These are phyloP conservation scores for Chlorokybus atmophyticus DNA, from an alignment of 139 green algal species.

Conservation along the genomic window DNA sequence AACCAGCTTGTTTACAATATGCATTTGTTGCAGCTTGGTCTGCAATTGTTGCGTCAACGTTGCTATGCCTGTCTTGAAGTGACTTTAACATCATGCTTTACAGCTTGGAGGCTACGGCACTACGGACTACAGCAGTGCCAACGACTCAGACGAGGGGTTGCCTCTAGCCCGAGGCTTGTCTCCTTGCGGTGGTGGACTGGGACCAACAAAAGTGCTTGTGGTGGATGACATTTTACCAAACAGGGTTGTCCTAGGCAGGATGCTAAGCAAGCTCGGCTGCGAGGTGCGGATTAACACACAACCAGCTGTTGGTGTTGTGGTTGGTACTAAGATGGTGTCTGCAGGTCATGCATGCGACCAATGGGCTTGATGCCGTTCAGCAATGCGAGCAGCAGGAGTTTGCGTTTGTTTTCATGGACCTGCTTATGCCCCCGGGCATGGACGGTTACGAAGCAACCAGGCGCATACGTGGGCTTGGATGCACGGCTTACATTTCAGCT, in stretches of 20 bases:
- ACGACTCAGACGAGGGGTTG: neutral
- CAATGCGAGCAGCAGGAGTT: neutral
- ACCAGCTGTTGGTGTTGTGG: too few relatives aligned
- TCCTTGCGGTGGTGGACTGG: too few relatives aligned
- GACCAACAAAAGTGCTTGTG: slow-evolving; percentile 1
- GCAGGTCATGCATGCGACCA: neutral
- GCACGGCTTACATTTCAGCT: neutral
- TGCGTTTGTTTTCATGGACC: slow-evolving; percentile 1
- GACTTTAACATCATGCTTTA: too few relatives aligned
- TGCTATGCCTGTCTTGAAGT: too few relatives aligned
- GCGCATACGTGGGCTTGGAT: neutral
- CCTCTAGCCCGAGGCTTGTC: too few relatives aligned
- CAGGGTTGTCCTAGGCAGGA: slow-evolving; percentile 7
- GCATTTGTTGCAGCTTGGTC: too few relatives aligned
- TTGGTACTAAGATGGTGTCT: too few relatives aligned
- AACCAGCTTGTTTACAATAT: neutral
- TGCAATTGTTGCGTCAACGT: too few relatives aligned
- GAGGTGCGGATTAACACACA: too few relatives aligned
- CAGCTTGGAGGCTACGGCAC: neutral
- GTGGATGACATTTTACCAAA: slow-evolving; percentile 5
- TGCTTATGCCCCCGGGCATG: slow-evolving; percentile 4
- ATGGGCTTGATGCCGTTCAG: neutral
- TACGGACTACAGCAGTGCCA: neutral
- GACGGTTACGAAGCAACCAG: slow-evolving; percentile 5
- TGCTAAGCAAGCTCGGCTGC: slow-evolving; percentile 6